Percentiles rank a stretch among this genome's conserved stretches.
These are phyloP conservation scores for Penicillium polonicum DNA, from an alignment of 2,329 filamentous ascomycete genomes.

Conservation along the genomic window DNA sequence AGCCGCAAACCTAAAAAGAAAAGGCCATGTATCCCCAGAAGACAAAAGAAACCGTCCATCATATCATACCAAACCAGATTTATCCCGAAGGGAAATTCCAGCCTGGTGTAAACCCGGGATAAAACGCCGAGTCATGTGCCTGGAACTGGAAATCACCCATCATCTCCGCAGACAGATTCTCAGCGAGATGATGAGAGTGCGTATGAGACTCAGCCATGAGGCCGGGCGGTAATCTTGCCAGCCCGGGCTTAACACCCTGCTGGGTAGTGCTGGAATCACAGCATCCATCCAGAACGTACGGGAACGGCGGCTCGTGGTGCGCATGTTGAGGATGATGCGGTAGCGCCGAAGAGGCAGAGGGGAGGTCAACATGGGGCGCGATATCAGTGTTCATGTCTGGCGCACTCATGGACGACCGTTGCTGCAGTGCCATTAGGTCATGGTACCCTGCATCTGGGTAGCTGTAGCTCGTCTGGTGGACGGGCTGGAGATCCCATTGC, in stretches of 20 bases:
- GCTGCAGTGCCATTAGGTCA: constrained; percentile 20
- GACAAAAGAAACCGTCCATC: neutral
- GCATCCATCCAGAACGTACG: constrained; percentile 25
- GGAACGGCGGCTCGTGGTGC: constrained; percentile 19
- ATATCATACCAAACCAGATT: neutral
- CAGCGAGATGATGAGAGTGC: constrained; percentile 17
- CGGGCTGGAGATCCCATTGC: constrained; percentile 32
- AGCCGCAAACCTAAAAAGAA: too few relatives aligned
- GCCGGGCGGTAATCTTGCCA: constrained; percentile 14
- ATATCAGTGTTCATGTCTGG: constrained; percentile 19
- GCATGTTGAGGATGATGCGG: constrained; percentile 10
- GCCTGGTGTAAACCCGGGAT: constrained; percentile 20
- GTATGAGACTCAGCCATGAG: constrained; percentile 10
- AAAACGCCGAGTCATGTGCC: constrained; percentile 21
- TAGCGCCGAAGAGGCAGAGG: constrained; percentile 1
- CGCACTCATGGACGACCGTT: constrained; percentile 16
- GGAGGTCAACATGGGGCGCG: constrained; percentile 14
- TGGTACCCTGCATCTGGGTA: constrained; percentile 25
- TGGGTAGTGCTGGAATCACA: constrained; percentile 12
- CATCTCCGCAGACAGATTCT: constrained; percentile 26
- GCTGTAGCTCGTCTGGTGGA: constrained; percentile 21
- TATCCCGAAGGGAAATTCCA: constrained; percentile 21
- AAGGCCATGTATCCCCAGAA: neutral
- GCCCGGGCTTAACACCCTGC: constrained; percentile 17
- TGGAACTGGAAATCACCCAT: constrained; percentile 28